Conservation (phyloP, 768 basidiomycete genomes). For the Lactifluus rugatus region DNA sequence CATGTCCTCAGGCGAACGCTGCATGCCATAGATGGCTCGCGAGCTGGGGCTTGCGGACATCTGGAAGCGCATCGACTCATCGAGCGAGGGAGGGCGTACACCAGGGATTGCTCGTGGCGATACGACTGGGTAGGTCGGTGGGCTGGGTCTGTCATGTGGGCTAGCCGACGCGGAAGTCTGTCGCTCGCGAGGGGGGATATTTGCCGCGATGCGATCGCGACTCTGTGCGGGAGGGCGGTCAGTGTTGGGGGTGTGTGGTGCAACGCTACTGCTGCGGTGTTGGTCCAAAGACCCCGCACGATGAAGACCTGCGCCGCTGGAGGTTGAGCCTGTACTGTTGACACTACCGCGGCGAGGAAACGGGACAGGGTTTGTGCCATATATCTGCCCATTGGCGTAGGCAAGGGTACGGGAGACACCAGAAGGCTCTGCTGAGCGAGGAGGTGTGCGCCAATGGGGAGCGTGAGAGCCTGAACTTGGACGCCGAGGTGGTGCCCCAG, state of each 20-base stretch:
- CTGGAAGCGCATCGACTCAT: slow-evolving; percentile 15
- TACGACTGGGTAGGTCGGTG: not conserved
- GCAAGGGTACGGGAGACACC: slow-evolving; percentile 15
- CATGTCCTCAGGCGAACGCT: slow-evolving; percentile 19
- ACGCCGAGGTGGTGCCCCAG: slow-evolving; percentile 6
- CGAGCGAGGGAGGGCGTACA: slow-evolving; percentile 9
- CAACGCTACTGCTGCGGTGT: slow-evolving; percentile 2
- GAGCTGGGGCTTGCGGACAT: slow-evolving; percentile 17
- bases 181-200: slow-evolving; percentile 6
- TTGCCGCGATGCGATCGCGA: slow-evolving; percentile 7
- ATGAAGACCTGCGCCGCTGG: slow-evolving; percentile 19
- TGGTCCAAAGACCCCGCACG: slow-evolving; percentile 14
- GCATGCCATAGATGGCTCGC: slow-evolving; percentile 4
- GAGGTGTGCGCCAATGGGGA: not conserved
- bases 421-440: slow-evolving; percentile 6
- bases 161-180: slow-evolving; percentile 16
- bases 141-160: slow-evolving; percentile 14
- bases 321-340: slow-evolving; percentile 12
- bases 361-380: slow-evolving; percentile 28
- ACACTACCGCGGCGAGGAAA: slow-evolving; percentile 26
- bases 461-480: slow-evolving; percentile 7
- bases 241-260: slow-evolving; percentile 12
- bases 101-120: slow-evolving; percentile 11
- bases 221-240: slow-evolving; percentile 16
- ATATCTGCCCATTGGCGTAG: slow-evolving; percentile 30